These are phyloP conservation scores for Gossypium thurberi DNA, from an alignment of 345 rosid species.

Conservation along the genomic window DNA sequence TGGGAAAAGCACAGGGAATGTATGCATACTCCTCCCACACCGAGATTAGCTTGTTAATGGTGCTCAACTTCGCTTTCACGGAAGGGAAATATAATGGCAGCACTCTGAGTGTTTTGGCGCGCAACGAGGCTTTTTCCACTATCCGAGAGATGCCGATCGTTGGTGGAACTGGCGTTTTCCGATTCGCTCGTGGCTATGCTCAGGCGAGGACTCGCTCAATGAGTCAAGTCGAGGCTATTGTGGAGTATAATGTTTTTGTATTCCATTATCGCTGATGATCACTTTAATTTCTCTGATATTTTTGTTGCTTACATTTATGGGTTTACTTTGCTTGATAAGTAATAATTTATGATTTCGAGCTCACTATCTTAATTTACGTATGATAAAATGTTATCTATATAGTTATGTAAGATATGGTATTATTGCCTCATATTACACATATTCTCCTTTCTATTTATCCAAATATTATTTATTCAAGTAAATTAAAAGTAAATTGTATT, in stretches of 20 bases:
- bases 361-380: no score
- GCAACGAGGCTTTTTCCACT: neutral
- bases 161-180: neutral
- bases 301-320: neutral
- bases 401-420: no score
- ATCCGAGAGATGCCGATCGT: neutral
- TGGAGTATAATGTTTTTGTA: constrained; percentile 5
- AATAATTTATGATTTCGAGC: neutral
- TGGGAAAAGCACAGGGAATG: constrained; percentile 6
- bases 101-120: neutral
- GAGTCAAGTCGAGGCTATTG: neutral
- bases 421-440: no score
- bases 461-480: no score
- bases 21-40: neutral
- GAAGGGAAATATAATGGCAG: constrained; percentile 3
- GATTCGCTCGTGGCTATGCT: constrained; percentile 1
- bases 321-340: neutral
- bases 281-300: neutral
- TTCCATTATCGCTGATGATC: neutral
- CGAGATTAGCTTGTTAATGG: constrained; percentile 1
- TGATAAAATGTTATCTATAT: no score
- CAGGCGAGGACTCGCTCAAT: neutral
- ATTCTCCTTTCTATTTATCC: no score
- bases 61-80: neutral
- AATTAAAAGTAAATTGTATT: no score